These are phyloP conservation scores for Aegilops umbellulata DNA, from an alignment of 176 grass and related monocot genomes.

Conservation along the genomic window DNA sequence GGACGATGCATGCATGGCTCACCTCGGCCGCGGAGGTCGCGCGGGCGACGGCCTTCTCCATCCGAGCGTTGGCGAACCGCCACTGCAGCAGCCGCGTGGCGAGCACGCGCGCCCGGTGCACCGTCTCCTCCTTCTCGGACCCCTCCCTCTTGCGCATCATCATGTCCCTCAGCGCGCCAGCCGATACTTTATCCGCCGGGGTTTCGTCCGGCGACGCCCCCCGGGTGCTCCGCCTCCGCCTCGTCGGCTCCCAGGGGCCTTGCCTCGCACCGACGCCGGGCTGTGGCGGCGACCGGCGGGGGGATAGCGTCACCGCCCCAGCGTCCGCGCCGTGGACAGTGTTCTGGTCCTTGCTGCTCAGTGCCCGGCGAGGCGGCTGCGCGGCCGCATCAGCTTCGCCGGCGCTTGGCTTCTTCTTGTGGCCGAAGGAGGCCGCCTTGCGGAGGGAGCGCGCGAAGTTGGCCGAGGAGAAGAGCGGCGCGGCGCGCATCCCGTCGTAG, in stretches of 20 bases:
- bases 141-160: constrained; percentile 47
- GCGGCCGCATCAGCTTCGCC: background rate
- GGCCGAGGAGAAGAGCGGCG: constrained; percentile 44
- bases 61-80: constrained; percentile 77
- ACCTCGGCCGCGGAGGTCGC: constrained; percentile 64
- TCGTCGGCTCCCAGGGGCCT: constrained; percentile 15
- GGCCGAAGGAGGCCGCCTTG: constrained; percentile 21
- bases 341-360: constrained; percentile 38
- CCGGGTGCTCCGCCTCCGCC: constrained; percentile 26
- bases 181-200: background rate
- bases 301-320: background rate
- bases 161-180: constrained; percentile 40
- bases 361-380: constrained; percentile 7
- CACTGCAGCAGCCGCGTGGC: constrained; percentile 67
- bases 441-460: constrained; percentile 45
- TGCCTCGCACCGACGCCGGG: constrained; percentile 22
- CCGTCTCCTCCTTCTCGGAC: constrained; percentile 51
- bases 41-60: constrained; percentile 45
- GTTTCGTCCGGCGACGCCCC: background rate
- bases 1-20: background rate
- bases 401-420: constrained; percentile 43
- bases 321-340: background rate
- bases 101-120: constrained; percentile 53
- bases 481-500: constrained; percentile 39
- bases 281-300: constrained; percentile 16